A percentile compares a stretch with the other conserved stretches of the same genome.
Conservation (phyloP, 176 grass and related monocot genomes). For the Lolium rigidum region DNA sequence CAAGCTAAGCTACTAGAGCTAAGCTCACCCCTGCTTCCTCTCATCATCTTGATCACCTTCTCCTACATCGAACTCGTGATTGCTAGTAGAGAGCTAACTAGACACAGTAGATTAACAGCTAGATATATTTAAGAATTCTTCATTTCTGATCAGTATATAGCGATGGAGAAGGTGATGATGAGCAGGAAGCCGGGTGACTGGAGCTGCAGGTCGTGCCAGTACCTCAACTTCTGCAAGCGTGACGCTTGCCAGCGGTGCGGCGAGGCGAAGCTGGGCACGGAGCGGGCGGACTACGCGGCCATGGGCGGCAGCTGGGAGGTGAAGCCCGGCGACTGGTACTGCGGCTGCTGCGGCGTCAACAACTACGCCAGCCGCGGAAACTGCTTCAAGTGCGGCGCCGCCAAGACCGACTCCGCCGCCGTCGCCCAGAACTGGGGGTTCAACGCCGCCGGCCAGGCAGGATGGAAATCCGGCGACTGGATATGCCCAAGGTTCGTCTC, state of each 20-base stretch:
- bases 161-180: conserved; percentile 49
- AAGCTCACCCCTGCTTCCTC: conserved; percentile 11
- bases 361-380: conserved; percentile 77
- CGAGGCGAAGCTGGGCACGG: conserved; percentile 66
- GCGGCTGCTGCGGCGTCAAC: conserved; percentile 68
- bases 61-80: conserved; percentile 2
- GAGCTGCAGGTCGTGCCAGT: conserved; percentile 88
- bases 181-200: conserved; percentile 91
- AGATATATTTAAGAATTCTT: background rate
- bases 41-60: background rate
- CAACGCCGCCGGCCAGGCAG: conserved; percentile 48
- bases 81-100: background rate
- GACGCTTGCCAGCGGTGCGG: conserved; percentile 87
- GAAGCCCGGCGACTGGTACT: conserved; percentile 95
- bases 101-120: background rate
- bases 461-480: conserved; percentile 93
- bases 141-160: background rate
- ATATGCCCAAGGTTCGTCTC: conserved; percentile 69
- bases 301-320: conserved; percentile 66
- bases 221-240: conserved; percentile 87
- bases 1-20: conserved; percentile 19
- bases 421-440: conserved; percentile 79
- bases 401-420: conserved; percentile 66
- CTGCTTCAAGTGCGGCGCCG: conserved; percentile 89
- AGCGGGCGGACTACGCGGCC: conserved; percentile 50